phyloP scores from a whole-genome alignment of 2,329 filamentous ascomycete genomes.

The Xylariaceae sp. region DNA sequence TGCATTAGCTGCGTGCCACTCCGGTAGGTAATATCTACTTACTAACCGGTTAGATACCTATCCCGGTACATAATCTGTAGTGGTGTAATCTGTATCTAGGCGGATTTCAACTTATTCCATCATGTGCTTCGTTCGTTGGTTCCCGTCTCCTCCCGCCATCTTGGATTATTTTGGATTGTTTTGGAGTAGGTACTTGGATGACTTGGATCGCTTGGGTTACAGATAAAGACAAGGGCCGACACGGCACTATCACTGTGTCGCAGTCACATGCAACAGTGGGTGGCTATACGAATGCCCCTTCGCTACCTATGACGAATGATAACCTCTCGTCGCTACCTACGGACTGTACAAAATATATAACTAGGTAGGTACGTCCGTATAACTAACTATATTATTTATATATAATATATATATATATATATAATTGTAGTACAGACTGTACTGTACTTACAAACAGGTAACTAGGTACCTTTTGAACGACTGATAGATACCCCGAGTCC shows the following conservation, averaged over 20 bases:
- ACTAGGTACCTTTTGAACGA: neutral
- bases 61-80: no score
- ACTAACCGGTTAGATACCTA: no score
- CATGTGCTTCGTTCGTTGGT: neutral
- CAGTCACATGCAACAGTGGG: no score
- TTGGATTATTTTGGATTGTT: neutral
- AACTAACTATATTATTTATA: no score
- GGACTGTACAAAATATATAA: neutral
- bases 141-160: neutral
- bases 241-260: neutral
- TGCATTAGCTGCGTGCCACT: no score
- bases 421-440: neutral
- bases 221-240: slow-evolving; percentile 11
- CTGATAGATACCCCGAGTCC: no score
- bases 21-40: no score
- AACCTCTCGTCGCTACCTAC: neutral
- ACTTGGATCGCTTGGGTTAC: neutral
- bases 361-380: no score
- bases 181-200: no score
- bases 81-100: no score
- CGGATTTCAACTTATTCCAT: no score
- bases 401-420: neutral
- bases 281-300: neutral
- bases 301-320: neutral
- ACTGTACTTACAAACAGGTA: neutral